Conservation (phyloP, 1,284 basidiomycete genomes). For the Taiwanofungus camphoratus region DNA sequence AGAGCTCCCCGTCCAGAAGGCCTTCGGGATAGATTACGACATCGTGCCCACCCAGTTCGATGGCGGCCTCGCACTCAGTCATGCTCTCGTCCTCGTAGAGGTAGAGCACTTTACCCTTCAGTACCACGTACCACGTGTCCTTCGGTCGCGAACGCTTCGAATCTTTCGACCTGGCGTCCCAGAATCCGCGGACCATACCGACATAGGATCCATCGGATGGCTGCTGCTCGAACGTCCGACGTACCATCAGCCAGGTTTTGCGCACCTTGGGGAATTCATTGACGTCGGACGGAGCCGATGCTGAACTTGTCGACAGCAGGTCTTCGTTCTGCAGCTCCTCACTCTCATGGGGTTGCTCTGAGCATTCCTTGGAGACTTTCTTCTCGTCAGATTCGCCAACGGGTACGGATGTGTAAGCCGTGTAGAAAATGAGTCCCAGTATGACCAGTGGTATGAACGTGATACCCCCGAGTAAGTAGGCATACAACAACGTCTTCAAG, state of each 20-base stretch:
- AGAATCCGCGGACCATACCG: conserved; percentile 62
- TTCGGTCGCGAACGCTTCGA: conserved; percentile 74
- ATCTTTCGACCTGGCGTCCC: conserved; percentile 73
- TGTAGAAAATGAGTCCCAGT: conserved; percentile 47
- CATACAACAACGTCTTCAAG: conserved; percentile 64
- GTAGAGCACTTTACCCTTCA: conserved; percentile 87
- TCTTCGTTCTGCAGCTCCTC: conserved; percentile 25
- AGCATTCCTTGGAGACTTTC: conserved; percentile 10
- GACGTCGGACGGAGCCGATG: conserved; percentile 31
- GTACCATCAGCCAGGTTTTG: conserved; percentile 82
- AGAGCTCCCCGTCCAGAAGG: conserved; percentile 79
- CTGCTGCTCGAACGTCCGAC: conserved; percentile 72
- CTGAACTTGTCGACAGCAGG: conserved; percentile 21
- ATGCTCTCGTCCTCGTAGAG: conserved; percentile 88
- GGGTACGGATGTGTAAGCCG: conserved; percentile 75
- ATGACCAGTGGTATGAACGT: conserved; percentile 79
- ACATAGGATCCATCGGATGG: conserved; percentile 60
- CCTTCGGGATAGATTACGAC: conserved; percentile 72
- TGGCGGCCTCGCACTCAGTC: conserved; percentile 80
- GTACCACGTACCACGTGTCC: conserved; percentile 84
- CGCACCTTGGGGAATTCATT: conserved; percentile 61
- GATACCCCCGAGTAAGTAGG: conserved; percentile 82
- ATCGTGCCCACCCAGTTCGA: conserved; percentile 73
- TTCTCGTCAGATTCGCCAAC: conserved; percentile 30
- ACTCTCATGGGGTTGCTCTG: not conserved